Conservation (phyloP, 208 protist species). For the Leishmania amazonensis region DNA sequence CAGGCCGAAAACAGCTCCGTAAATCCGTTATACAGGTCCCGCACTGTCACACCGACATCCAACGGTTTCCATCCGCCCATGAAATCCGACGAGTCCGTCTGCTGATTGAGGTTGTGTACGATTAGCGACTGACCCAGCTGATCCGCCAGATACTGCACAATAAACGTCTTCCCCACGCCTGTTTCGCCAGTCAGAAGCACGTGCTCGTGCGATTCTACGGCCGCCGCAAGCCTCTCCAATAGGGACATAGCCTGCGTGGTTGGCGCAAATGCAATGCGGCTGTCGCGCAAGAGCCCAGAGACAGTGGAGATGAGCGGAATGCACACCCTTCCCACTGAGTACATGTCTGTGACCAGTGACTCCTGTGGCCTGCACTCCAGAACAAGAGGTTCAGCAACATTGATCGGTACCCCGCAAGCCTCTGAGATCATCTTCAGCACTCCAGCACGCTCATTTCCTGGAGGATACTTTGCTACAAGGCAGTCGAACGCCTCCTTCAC, state of each 20-base stretch:
- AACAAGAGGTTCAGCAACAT: conserved; percentile 69
- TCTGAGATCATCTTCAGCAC: conserved; percentile 49
- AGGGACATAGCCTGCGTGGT: conserved; percentile 94
- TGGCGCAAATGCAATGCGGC: conserved; percentile 92
- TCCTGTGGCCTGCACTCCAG: conserved; percentile 71
- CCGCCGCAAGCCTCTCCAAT: conserved; percentile 95
- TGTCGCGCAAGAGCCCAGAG: conserved; percentile 41
- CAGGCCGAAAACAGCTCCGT: conserved; percentile 93
- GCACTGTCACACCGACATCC: conserved; percentile 85
- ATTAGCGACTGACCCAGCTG: conserved; percentile 92
- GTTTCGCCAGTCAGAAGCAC: conserved; percentile 99
- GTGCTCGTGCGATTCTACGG: conserved; percentile 94
- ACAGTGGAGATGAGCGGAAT: conserved; percentile 48
- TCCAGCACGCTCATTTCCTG: conserved; percentile 45
- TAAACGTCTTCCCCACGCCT: conserved; percentile 96
- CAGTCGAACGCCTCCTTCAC: conserved; percentile 95
- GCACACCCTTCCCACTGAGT: conserved; percentile 67
- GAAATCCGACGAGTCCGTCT: conserved; percentile 99
- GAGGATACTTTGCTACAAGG: conserved; percentile 73
- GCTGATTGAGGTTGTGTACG: conserved; percentile 99
- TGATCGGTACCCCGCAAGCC: conserved; percentile 59
- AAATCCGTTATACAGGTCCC: conserved; percentile 87
- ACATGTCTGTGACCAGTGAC: conserved; percentile 39
- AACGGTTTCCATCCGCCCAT: conserved; percentile 99
- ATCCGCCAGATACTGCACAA: conserved; percentile 92